Base-by-base conservation (phyloP, 176 grass and related monocot genomes). In the Echinochloa phyllopogon region DNA sequence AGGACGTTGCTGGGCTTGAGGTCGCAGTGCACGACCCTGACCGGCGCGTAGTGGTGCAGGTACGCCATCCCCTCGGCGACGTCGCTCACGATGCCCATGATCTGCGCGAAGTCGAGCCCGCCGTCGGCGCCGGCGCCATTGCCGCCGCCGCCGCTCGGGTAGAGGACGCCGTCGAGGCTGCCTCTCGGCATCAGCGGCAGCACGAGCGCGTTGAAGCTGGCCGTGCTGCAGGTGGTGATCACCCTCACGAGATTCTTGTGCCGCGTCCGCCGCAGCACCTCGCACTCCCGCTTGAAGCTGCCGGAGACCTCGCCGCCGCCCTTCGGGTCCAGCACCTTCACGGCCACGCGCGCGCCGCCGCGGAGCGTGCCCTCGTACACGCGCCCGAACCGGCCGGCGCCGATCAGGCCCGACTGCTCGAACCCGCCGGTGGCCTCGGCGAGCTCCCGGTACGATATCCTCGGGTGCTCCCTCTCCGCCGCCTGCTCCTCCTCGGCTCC, bases 1-100 rank as follows among this genome's bases (percentile, higher is more conserved):
- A 98, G 92, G 42, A 98, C 87, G 71, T 98, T 98, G 92, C 95
- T 93, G 0, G 95, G 90, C 75, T 98, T 98, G 20, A 98, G 86
- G 82, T 98, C 95, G 45, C 92, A 98, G 64, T 98, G 95, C 72
- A 95, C 88, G 45, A 98, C 91, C 75, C 67, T 88, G 23, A 95
- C 89, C 66, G 89, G 91, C 78, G 91, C 86, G 79, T 95, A 95
- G 83, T 95, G 93, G 80, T 98, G 96, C 85, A 98, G 77, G 71
- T 95, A 98, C 20, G 96, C 91, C 78, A 98, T 83, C 20, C 96
- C 96, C 82, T 98, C 87, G 10, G 93, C 96, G 41, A 98, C 83
- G 80, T 98, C 96, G 76, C 87, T 85, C 57, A 78, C 83, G 72
- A 98, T 72, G 87, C 76, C 82, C 41, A 98, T 47, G 25, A 98